Base-by-base conservation (phyloP, 2,329 filamentous ascomycete species). In the Capronia epimyces region DNA sequence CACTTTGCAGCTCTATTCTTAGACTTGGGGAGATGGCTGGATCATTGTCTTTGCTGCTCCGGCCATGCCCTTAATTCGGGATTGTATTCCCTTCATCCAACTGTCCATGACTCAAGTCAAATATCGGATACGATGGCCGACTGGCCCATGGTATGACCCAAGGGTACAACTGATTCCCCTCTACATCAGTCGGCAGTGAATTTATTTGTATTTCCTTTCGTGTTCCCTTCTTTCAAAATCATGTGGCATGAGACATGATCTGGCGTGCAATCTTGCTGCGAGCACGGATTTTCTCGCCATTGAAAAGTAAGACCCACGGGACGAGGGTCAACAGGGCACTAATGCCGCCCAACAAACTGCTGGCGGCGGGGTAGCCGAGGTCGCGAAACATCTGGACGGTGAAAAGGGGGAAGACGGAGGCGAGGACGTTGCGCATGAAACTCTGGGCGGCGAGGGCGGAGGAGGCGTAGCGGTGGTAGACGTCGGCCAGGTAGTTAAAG, bases 401-500 rank as follows among this genome's bases (percentile, higher is more conserved):
- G 12, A 94, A 79, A 1, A 95, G 73, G 0, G 89, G 89, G 57
- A 96, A 95, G 0, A 82, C 69, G 1, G 89, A 90, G 7, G 84
- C 89, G 0, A 95, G 71, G 1, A 95, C 73, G 65, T 95, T 96
- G 9, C 90, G 80, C 69, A 87, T 91, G 65, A 87, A 94, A 13
- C 81, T 86, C 71, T 95, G 89, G 1, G 89, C 88, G 0, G 90
- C 90, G 4, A 95, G 72, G 0, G 90, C 89, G 1, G 87, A 93
- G 32, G 84, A 89, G 0, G 90, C 88, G 62, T 91, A 95, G 2
- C 79, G 75, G 64, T 89, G 85, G 67, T 95, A 96, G 1, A 84
- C 84, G 64, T 96, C 90, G 16, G 89, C 89, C 1, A 96, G 76
- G 61, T 95, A 96, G 65, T 96, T 96, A 72, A 96, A 95, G 0